phyloP scores from a whole-genome alignment of 2,329 filamentous ascomycete species.

The Arthrinium puccinioides region DNA sequence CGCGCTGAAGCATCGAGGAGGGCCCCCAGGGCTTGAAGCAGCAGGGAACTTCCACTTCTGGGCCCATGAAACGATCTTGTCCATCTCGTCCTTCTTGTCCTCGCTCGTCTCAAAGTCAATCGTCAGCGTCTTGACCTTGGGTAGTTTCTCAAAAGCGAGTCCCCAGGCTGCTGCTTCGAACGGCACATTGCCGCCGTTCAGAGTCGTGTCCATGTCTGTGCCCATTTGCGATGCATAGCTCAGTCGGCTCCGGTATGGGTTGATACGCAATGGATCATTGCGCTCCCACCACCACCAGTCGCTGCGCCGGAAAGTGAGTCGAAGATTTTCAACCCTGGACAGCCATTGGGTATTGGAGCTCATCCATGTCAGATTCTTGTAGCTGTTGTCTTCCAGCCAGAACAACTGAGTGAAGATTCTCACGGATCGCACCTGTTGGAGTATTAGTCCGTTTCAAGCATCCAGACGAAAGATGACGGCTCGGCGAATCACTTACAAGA shows the following conservation, averaged over 20 bases:
- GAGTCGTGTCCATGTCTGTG: slow-evolving; percentile 8
- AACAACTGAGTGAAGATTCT: slow-evolving; percentile 14
- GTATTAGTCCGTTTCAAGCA: not conserved
- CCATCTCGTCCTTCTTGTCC: slow-evolving; percentile 11
- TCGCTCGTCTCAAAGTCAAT: slow-evolving; percentile 17
- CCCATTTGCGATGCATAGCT: slow-evolving; percentile 6
- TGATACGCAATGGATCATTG: slow-evolving; percentile 17
- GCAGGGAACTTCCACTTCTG: slow-evolving; percentile 15
- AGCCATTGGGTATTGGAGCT: slow-evolving; percentile 9
- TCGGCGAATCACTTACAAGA: slow-evolving; percentile 4
- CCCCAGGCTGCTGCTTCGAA: slow-evolving; percentile 12
- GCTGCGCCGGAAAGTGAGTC: slow-evolving; percentile 23
- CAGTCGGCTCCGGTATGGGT: slow-evolving; percentile 10
- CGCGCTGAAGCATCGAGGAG: slow-evolving; percentile 9
- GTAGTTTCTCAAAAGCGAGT: slow-evolving; percentile 10
- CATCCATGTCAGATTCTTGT: slow-evolving; percentile 4
- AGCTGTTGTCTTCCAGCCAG: slow-evolving; percentile 15
- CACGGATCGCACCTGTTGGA: slow-evolving; percentile 3
- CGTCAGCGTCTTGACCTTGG: slow-evolving; percentile 11
- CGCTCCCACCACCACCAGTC: slow-evolving; percentile 29
- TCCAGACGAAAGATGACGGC: not conserved
- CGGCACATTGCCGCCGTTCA: slow-evolving; percentile 3
- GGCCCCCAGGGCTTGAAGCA: not conserved
- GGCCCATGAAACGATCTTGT: slow-evolving; percentile 13
- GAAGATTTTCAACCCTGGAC: slow-evolving; percentile 16